Conservation (phyloP, 2,329 filamentous ascomycete species). For the Cladosporium sp. region DNA sequence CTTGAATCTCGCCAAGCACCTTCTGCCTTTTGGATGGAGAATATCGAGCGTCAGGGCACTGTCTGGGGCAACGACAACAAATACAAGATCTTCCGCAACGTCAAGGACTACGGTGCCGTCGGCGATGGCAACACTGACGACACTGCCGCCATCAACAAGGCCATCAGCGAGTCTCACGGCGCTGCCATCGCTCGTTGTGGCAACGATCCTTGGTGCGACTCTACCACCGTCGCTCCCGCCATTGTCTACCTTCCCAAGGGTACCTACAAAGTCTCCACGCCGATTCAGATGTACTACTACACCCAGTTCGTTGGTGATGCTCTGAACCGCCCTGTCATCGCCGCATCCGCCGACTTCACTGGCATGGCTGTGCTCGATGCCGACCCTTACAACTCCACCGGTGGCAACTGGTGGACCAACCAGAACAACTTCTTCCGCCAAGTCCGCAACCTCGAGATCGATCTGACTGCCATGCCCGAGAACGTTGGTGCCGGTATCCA, state of each 20-base stretch:
- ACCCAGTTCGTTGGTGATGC: constrained; percentile 88
- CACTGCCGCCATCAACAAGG: constrained; percentile 82
- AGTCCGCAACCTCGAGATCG: constrained; percentile 55
- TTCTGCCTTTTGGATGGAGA: constrained; percentile 27
- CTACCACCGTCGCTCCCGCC: constrained; percentile 77
- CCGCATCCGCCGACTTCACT: constrained; percentile 60
- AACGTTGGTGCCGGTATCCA: constrained; percentile 46
- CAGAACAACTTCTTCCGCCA: constrained; percentile 59
- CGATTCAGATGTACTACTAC: constrained; percentile 86
- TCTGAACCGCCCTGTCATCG: constrained; percentile 60
- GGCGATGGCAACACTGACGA: constrained; percentile 74
- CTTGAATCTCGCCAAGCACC: constrained; percentile 7
- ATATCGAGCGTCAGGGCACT: constrained; percentile 54
- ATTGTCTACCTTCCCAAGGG: constrained; percentile 90
- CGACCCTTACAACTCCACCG: constrained; percentile 71
- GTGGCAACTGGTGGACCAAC: constrained; percentile 53
- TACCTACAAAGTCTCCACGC: constrained; percentile 76
- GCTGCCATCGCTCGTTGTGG: constrained; percentile 70
- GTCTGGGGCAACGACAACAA: constrained; percentile 60
- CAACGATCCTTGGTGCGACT: constrained; percentile 66
- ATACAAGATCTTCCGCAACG: constrained; percentile 63
- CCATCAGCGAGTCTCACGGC: constrained; percentile 72
- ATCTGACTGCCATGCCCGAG: constrained; percentile 42
- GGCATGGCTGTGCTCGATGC: constrained; percentile 90
- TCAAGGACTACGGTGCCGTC: constrained; percentile 45